Conservation (phyloP, 2,329 filamentous ascomycete genomes). For the Curvularia hawaiiensis region DNA sequence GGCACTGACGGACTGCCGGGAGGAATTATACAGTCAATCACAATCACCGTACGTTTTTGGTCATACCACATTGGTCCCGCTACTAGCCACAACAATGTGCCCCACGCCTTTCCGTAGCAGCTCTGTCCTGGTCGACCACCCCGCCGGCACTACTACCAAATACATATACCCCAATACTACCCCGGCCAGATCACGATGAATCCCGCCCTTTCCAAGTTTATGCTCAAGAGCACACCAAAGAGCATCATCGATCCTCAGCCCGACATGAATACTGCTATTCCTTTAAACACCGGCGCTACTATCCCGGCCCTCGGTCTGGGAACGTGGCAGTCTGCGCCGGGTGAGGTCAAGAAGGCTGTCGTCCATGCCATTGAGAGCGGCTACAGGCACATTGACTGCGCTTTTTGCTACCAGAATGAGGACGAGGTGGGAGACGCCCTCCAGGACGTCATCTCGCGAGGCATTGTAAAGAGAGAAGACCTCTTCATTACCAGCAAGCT, state of each 20-base stretch:
- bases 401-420: constrained; percentile 82
- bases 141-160: constrained; percentile 14
- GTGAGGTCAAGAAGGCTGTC: constrained; percentile 56
- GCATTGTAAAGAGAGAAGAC: constrained; percentile 74
- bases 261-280: constrained; percentile 47
- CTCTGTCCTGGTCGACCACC: constrained; percentile 8
- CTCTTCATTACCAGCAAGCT: constrained; percentile 86
- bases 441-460: constrained; percentile 71
- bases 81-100: constrained; percentile 12
- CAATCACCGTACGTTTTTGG: constrained; percentile 20
- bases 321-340: constrained; percentile 50
- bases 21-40: constrained; percentile 45
- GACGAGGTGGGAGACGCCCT: constrained; percentile 81
- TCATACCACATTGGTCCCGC: constrained; percentile 7
- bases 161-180: constrained; percentile 34
- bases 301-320: constrained; percentile 48
- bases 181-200: constrained; percentile 38
- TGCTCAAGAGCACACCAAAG: constrained; percentile 45
- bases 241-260: constrained; percentile 45
- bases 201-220: constrained; percentile 47
- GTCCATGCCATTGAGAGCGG: constrained; percentile 55
- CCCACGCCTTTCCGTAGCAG: constrained; percentile 14
- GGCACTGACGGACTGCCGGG: constrained; percentile 33
- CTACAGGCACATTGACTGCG: constrained; percentile 67
- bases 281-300: constrained; percentile 49